Percentiles rank a stretch among this genome's conserved stretches.
phyloP scores from a whole-genome alignment of 352 stramenopile genomes.

The Pythium folliculosum region DNA sequence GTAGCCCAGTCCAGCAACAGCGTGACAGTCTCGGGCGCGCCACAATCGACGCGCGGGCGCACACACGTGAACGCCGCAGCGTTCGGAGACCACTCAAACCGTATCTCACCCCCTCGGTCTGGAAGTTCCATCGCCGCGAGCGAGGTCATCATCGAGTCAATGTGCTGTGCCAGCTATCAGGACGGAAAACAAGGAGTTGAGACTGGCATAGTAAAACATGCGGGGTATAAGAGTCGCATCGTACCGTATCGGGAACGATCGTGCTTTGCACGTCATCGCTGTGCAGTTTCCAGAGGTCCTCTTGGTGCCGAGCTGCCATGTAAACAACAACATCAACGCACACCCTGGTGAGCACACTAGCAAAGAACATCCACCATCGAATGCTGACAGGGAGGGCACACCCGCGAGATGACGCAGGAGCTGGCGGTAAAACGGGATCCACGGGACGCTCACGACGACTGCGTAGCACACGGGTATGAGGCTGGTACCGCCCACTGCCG shows the following conservation, averaged over 20 bases:
- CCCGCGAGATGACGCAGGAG: constrained; percentile 24
- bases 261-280: constrained; percentile 10
- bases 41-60: constrained; percentile 17
- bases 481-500: neutral
- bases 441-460: constrained; percentile 23
- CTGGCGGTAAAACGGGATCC: constrained; percentile 24
- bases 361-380: neutral
- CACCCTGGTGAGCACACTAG: neutral
- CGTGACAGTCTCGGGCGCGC: constrained; percentile 14
- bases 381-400: neutral
- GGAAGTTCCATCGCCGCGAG: constrained; percentile 6
- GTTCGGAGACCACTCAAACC: constrained; percentile 1
- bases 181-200: no score
- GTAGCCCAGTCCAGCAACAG: constrained; percentile 27
- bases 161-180: constrained; percentile 19
- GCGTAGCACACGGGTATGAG: constrained; percentile 27
- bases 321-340: neutral
- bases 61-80: neutral
- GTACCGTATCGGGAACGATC: constrained; percentile 24
- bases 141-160: constrained; percentile 24
- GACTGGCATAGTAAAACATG: no score
- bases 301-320: constrained; percentile 18
- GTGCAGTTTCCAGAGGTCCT: neutral
- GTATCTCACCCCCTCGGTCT: constrained; percentile 2
- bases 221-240: neutral